Percentiles rank a stretch among this genome's conserved stretches.
Conservation (phyloP, 2,329 filamentous ascomycete genomes). For the Curvularia hawaiiensis region DNA sequence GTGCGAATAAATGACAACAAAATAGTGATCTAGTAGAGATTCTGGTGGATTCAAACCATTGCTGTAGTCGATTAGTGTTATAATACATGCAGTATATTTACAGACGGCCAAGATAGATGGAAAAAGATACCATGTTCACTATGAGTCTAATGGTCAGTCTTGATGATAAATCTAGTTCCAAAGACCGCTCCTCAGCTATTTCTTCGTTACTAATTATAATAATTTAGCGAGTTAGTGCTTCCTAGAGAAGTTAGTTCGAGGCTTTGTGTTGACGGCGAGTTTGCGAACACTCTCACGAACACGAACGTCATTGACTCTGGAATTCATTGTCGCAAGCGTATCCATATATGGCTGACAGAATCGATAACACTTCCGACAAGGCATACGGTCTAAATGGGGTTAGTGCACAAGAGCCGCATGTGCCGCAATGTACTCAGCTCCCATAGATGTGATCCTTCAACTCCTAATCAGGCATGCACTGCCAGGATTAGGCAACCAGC, state of each 20-base stretch:
- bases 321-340: background rate
- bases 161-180: background rate
- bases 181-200: background rate
- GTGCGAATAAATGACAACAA: too few species aligned
- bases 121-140: background rate
- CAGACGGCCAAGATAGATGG: background rate
- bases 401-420: background rate
- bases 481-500: background rate
- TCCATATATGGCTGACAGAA: background rate
- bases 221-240: background rate
- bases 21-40: too few species aligned
- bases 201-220: background rate
- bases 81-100: background rate
- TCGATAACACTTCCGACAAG: background rate
- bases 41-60: too few species aligned
- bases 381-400: background rate
- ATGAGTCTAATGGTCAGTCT: background rate
- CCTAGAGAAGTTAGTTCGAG: background rate
- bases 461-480: background rate
- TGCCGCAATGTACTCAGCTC: background rate
- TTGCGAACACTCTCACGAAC: background rate
- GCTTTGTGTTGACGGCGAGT: background rate
- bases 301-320: too few species aligned
- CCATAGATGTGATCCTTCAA: background rate
- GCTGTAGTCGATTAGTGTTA: background rate